Base-by-base conservation (phyloP, 1,284 basidiomycete genomes). In the Ceratorhiza oryzae-sativae region DNA sequence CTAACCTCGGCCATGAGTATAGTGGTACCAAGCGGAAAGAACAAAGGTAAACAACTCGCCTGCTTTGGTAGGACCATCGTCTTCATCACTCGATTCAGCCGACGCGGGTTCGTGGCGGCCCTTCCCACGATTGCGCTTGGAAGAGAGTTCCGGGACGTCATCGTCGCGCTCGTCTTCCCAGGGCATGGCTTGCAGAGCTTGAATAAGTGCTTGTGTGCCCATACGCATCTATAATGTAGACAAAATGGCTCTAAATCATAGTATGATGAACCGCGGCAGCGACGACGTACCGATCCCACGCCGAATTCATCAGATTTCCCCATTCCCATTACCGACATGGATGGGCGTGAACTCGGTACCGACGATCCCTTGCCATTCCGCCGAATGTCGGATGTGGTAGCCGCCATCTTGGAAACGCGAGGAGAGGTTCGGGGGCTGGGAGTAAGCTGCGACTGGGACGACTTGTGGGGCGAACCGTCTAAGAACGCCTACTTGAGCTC, bases 181-280 rank as follows among this genome's bases (percentile, higher is more conserved):
- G 25, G 92, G 92, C 51, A 93, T 83, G 3, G 91, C 91, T 77
- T 93, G 92, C 23, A 93, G 82, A 1, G 90, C 92, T 81, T 93
- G 92, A 56, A 93, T 93, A 62, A 93, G 85, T 1, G 92, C 90
- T 78, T 93, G 92, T 4, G 92, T 93, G 30, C 91, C 91, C 25
- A 88, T 86, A 53, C 90, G 88, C 87, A 93, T 90, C 92, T 90
- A 76, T 77, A 48, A 39, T 9, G 25, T 2, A 42, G 4, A 3
- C 58, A 48, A 23, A 58, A n/a, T 60, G n/a, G 27, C 45, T 67
- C 13, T 56, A 41, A 36, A 32, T 3, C 27, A 32, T 48, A 20
- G 60, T 53, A 75, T 72, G 70, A 72, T 73, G 61, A 68, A 74
- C 48, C 45, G 67, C 51, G 48, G 8, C 74, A 41, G 63, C 58